Percentiles rank a stretch among this genome's conserved stretches.
phyloP scores from a whole-genome alignment of 768 basidiomycete genomes.

The Xerocomellus intermedius region DNA sequence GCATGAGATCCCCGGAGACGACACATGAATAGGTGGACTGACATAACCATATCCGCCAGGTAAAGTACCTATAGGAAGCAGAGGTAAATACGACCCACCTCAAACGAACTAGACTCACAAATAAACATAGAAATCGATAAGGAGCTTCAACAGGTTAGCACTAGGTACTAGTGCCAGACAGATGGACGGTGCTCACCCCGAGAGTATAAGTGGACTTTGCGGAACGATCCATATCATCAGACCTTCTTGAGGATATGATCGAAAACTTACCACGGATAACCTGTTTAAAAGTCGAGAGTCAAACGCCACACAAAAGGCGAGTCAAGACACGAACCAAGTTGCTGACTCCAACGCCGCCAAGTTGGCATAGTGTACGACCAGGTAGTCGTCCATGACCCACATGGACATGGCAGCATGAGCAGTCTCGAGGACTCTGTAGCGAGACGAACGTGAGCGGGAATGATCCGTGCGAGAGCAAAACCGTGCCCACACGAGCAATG shows the following conservation, averaged over 20 bases:
- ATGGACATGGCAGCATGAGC: constrained; percentile 23
- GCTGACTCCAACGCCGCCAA: constrained; percentile 2
- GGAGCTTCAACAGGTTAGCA: constrained; percentile 16
- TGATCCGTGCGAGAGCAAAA: background rate
- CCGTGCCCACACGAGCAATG: constrained; percentile 15
- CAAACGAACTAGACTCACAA: constrained; percentile 8
- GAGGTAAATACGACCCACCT: background rate
- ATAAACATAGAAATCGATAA: constrained; percentile 30
- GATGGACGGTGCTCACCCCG: constrained; percentile 17
- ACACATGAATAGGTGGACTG: background rate
- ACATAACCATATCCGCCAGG: constrained; percentile 32
- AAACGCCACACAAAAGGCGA: background rate
- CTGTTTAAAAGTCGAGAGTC: constrained; percentile 5
- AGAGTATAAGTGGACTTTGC: constrained; percentile 21
- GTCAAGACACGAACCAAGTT: constrained; percentile 20
- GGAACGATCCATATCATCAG: background rate
- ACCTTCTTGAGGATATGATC: background rate
- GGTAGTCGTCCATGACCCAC: constrained; percentile 24
- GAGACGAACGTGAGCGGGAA: background rate
- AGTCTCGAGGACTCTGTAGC: constrained; percentile 21
- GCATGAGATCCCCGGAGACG: constrained; percentile 1
- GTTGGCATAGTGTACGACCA: constrained; percentile 22
- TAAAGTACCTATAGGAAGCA: constrained; percentile 23
- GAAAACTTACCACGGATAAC: constrained; percentile 17
- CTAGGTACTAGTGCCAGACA: background rate